Evolutionary conservation across 257 asterid species (phyloP).

Genomic region (Nicotiana paniculata): DNA sequence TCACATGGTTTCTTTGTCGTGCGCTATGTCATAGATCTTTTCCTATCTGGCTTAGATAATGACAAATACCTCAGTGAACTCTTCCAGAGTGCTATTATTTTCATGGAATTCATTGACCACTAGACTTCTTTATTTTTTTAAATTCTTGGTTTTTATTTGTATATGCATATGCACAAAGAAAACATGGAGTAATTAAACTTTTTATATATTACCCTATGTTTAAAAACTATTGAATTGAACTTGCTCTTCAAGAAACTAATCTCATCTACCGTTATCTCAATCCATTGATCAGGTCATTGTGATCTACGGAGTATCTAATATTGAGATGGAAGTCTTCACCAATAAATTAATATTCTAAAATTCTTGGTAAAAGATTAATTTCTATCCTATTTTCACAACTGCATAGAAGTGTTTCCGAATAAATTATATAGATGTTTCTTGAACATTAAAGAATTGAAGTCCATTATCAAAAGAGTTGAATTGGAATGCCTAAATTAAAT

Average conservation of each 20-base stretch:
- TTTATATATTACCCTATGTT: not conserved
- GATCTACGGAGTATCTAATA: too few species aligned
- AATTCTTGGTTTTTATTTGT: not conserved
- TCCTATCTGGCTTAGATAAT: slow-evolving; percentile 12
- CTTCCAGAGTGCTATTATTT: not conserved
- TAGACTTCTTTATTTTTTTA: not conserved
- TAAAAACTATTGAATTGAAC: not conserved
- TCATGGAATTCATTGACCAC: not conserved
- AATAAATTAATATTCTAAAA: not conserved
- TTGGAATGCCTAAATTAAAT: not conserved
- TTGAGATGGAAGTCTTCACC: too few species aligned
- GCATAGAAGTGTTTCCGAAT: not conserved
- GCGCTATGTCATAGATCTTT: slow-evolving; percentile 6
- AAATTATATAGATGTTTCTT: too few species aligned
- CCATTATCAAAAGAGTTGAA: not conserved
- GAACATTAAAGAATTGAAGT: too few species aligned
- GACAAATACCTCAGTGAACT: slow-evolving; percentile 16
- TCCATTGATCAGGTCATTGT: too few species aligned
- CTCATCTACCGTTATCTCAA: too few species aligned
- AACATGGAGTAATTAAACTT: not conserved
- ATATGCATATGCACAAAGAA: not conserved
- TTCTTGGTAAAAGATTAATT: not conserved
- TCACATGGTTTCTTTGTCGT: slow-evolving; percentile 39
- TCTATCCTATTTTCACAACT: not conserved
- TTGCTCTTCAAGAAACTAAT: not conserved